phyloP scores from a whole-genome alignment of 805 yeast species.

The Kodamaea lidongshanica region DNA sequence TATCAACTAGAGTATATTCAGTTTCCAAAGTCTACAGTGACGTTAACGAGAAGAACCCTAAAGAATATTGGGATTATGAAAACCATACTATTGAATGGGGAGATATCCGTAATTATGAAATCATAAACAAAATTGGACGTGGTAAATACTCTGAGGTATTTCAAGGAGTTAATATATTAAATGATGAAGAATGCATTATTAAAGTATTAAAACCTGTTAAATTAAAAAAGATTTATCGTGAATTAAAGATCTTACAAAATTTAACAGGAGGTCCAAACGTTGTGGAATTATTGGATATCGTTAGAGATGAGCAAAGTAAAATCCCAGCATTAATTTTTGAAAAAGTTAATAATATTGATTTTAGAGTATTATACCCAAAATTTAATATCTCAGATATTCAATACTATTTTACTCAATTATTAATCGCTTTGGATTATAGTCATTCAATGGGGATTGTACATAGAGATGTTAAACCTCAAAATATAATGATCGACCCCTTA shows the following conservation, averaged over 20 bases:
- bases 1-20: conserved; percentile 24
- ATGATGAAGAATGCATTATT: conserved; percentile 63
- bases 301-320: conserved; percentile 70
- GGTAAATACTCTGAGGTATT: conserved; percentile 96
- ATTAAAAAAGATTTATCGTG: conserved; percentile 84
- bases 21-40: conserved; percentile 63
- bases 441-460: conserved; percentile 97
- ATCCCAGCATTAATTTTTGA: conserved; percentile 88
- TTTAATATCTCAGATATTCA: conserved; percentile 71
- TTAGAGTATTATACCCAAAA: conserved; percentile 73
- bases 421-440: conserved; percentile 80
- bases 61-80: conserved; percentile 83
- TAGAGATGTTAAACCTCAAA: conserved; percentile 93
- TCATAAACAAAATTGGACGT: conserved; percentile 77
- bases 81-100: conserved; percentile 44
- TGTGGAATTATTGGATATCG: conserved; percentile 70
- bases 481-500: conserved; percentile 87
- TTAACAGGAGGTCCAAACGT: conserved; percentile 81
- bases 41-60: conserved; percentile 61
- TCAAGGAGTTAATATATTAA: conserved; percentile 67
- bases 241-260: conserved; percentile 80
- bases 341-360: conserved; percentile 75
- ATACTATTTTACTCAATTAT: conserved; percentile 72
- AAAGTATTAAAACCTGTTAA: conserved; percentile 91
- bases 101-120: conserved; percentile 54